Base-by-base conservation (phyloP, 2,329 filamentous ascomycete genomes). In the Lomentospora prolificans region DNA sequence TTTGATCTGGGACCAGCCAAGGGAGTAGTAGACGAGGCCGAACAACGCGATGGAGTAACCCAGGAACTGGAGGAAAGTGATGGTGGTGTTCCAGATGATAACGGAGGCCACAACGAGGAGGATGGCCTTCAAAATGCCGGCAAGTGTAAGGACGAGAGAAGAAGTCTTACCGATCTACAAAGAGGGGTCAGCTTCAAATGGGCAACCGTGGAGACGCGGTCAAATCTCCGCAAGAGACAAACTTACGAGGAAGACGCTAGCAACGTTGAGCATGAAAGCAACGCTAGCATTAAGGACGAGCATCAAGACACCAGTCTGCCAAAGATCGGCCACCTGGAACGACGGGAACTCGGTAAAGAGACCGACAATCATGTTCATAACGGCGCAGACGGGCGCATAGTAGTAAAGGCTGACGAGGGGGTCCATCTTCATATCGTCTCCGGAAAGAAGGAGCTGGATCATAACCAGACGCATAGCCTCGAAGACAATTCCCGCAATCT, bases 381-480 rank as follows among this genome's bases (percentile, higher is more conserved):
- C 70, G 51, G 88, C 87, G 70, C 89, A 95, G 51, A 90, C 84
- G 4, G 89, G 89, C 0, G 89, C 90, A 66, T 89, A 95, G 76
- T 95, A 95, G 78, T 95, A 95, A 22, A 95, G 79, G 30, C 87
- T 89, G 59, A 94, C 89, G 33, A 95, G 79, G 33, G 89, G 89
- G 65, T 94, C 88, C 89, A 95, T 94, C 75, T 89, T 89, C 73
- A 87, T 69, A 48, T 90, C 87, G 53, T 86, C 79, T 31, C 79
- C 84, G 66, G 84, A 88, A 53, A 95, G 81, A 63, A 95, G 77
- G 58, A 86, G 83, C 72, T 95, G 86, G 57, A 94, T 88, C 87
- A 95, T 89, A 71, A 90, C 85, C 60, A 94, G 75, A 58, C 89
- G 85, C 59, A 88, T 78, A 48, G 89, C 88, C 73, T 95, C 89